Evolutionary conservation across 2,329 filamentous ascomycete genomes (phyloP), one percentile per base, ranked within the genome.

Genomic region (Xylaria sp.): DNA sequence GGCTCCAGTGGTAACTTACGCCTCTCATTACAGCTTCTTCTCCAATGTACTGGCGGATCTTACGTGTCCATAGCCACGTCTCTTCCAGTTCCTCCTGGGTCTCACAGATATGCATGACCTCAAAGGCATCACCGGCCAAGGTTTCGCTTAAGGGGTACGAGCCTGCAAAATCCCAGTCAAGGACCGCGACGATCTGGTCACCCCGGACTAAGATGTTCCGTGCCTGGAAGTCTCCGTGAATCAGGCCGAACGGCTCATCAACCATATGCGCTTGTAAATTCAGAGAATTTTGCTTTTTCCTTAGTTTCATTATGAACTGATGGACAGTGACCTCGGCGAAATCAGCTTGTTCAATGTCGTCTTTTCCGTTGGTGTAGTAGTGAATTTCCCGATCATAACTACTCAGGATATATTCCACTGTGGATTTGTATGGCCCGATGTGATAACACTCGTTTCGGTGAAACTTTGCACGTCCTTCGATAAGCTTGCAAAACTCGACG

Each of bases 141-240:
- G 58, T 27, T 24, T 70, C 65, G 19, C 68, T 65, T 11, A 70
- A 30, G 2, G 68, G 68, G 50, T 68, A 70, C 1, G 62, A 57
- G 14, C 68, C 68, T 3, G 68, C 61, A 50, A 70, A 70, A 1
- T 68, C 65, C 68, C 68, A 68, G 32, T 68, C 68, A 1, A 70
- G 12, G 1, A 70, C 36, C 9, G 65, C 65, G 2, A 27, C 19
- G 8, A 70, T 58, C n/a, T 59, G 19, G 19, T 50, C 57, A 8
- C 66, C 61, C 1, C 19, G 42, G 2, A 17, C 51, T 57, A 70
- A 39, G 24, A 70, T 65, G 32, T 70, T 70, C 19, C 68, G 19
- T 11, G 51, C 68, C n/a, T 65, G 61, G 12, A 70, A 39, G 48
- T 70, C 68, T 0, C 65, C 68, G n/a, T 70, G 68, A 7, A 63